A percentile compares a stretch with the other conserved stretches of the same genome.
Conservation (phyloP, 345 rosid species). For the Ceriops zippeliana region DNA sequence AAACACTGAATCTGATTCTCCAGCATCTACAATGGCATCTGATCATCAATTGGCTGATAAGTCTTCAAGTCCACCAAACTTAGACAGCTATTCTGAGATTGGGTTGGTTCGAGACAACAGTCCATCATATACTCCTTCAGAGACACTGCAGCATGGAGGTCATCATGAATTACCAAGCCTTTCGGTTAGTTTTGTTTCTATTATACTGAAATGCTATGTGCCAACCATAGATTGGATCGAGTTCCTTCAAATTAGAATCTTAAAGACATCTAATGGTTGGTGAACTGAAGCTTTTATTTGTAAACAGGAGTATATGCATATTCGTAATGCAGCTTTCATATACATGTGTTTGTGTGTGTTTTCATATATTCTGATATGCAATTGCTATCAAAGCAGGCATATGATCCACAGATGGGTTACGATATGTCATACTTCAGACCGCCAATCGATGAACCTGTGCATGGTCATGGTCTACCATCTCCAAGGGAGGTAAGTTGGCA, state of each 20-base stretch:
- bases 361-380: constrained; percentile 3
- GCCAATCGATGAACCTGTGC: constrained; percentile 49
- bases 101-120: constrained; percentile 48
- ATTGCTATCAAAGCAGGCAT: constrained; percentile 42
- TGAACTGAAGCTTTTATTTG: not conserved
- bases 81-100: constrained; percentile 52
- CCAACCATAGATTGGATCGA: not conserved
- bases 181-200: constrained; percentile 48
- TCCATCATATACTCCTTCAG: constrained; percentile 55
- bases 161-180: constrained; percentile 55
- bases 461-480: constrained; percentile 58
- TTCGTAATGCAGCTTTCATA: no score
- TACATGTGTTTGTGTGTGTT: not conserved
- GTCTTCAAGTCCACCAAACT: constrained; percentile 48
- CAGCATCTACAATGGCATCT: constrained; percentile 45
- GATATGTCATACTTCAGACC: constrained; percentile 74
- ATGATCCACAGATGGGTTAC: constrained; percentile 59
- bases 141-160: constrained; percentile 60
- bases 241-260: not conserved
- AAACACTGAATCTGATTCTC: constrained; percentile 58
- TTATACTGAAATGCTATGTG: not conserved
- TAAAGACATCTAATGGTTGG: not conserved
- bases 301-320: not conserved
- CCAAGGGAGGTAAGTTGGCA: constrained; percentile 64
- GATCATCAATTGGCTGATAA: constrained; percentile 58